Percentiles rank a stretch among this genome's conserved stretches.
These are phyloP conservation scores for Alternaria sp. DNA, from an alignment of 2,329 filamentous ascomycete genomes.

Conservation along the genomic window DNA sequence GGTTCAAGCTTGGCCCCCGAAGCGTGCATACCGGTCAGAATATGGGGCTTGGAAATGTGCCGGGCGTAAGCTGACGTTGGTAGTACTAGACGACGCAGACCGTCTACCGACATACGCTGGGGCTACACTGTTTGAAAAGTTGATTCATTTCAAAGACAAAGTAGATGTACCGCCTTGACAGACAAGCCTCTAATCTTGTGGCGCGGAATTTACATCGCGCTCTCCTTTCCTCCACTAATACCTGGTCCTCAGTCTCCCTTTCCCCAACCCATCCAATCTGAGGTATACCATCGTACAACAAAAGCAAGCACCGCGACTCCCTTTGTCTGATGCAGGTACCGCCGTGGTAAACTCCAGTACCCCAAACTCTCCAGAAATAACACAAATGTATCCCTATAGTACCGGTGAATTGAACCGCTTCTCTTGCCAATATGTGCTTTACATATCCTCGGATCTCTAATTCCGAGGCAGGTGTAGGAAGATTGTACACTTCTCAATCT, in stretches of 20 bases:
- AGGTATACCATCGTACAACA: slow-evolving; percentile 4
- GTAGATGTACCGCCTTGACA: background rate
- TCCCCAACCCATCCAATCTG: slow-evolving; percentile 1
- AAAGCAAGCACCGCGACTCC: slow-evolving; percentile 7
- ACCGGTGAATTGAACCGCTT: background rate
- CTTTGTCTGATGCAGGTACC: background rate
- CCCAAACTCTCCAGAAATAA: background rate
- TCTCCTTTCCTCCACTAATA: background rate
- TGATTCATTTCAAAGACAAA: background rate
- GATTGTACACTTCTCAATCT: slow-evolving; percentile 81
- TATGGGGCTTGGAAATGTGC: background rate
- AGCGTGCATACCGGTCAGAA: background rate
- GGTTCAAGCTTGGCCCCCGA: background rate
- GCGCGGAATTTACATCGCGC: background rate
- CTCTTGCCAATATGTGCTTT: background rate
- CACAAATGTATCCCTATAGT: background rate
- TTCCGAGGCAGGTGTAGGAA: slow-evolving; percentile 73
- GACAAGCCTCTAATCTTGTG: background rate
- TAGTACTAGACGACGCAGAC: background rate
- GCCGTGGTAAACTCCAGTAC: slow-evolving; percentile 1
- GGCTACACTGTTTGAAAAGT: background rate
- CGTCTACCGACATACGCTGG: background rate
- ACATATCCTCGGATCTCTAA: slow-evolving; percentile 16
- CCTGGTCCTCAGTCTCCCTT: background rate
- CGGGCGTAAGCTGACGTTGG: background rate